Evolutionary conservation across 208 protist species (phyloP).

Genomic region (Trypanosoma cruzi): DNA sequence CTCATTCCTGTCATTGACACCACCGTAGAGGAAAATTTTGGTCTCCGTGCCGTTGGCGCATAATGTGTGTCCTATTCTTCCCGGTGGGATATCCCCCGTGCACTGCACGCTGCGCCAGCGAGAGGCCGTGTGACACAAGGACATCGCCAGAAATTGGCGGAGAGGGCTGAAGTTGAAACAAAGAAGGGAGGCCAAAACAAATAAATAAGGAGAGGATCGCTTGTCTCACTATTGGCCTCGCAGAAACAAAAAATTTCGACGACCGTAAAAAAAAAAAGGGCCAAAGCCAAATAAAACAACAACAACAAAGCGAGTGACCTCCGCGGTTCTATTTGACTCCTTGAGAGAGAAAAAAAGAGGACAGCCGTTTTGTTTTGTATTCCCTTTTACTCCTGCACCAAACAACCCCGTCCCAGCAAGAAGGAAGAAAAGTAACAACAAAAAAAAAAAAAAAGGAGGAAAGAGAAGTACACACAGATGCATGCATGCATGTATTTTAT

Average conservation of each 20-base stretch:
- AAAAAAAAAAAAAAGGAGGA: neutral
- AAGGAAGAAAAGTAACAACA: neutral
- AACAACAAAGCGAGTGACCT: neutral
- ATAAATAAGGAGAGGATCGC: neutral
- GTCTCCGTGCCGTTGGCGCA: constrained; percentile 63
- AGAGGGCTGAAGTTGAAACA: neutral
- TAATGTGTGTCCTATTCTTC: constrained; percentile 88
- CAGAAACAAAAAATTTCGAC: neutral
- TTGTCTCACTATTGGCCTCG: neutral
- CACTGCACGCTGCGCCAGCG: constrained; percentile 59
- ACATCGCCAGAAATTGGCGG: constrained; percentile 2
- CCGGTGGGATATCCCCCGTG: constrained; percentile 49
- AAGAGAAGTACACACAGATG: neutral
- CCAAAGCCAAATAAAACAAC: neutral
- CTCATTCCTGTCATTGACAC: constrained; percentile 81
- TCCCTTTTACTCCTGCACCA: neutral
- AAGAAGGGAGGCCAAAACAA: neutral
- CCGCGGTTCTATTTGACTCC: neutral
- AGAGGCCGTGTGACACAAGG: constrained; percentile 17
- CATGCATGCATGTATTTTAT: neutral
- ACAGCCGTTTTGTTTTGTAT: neutral
- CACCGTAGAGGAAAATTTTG: constrained; percentile 88
- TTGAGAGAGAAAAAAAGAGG: neutral
- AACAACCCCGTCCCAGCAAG: neutral
- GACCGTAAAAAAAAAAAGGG: neutral